Evolutionary conservation across 2,329 filamentous ascomycete species (phyloP).

Genomic region (Diatrype stigma): DNA sequence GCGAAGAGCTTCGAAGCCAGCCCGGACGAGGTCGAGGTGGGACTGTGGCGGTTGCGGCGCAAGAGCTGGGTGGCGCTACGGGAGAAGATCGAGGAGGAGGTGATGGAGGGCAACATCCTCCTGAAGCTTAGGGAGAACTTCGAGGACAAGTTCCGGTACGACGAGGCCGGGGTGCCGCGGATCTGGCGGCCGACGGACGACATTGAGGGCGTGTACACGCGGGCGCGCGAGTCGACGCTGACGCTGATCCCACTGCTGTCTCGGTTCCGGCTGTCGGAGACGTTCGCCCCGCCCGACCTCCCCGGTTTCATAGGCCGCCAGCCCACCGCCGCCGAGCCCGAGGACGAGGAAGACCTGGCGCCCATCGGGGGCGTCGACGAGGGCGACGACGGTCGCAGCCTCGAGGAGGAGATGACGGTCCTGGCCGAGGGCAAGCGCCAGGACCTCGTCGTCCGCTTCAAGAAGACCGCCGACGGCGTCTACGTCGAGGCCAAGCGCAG

Average conservation of each 20-base stretch:
- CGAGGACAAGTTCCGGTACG: conserved; percentile 98
- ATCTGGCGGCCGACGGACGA: conserved; percentile 97
- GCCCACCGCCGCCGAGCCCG: conserved; percentile 67
- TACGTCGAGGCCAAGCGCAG: conserved; percentile 97
- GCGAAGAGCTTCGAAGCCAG: conserved; percentile 93
- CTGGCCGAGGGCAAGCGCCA: conserved; percentile 85
- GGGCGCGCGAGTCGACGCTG: conserved; percentile 86
- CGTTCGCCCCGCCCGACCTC: conserved; percentile 74
- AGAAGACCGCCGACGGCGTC: conserved; percentile 96
- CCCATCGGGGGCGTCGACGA: conserved; percentile 94
- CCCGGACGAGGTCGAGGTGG: conserved; percentile 84
- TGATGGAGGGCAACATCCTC: conserved; percentile 94
- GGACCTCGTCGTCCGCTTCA: conserved; percentile 90
- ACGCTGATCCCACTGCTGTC: conserved; percentile 85
- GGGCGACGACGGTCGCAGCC: conserved; percentile 87
- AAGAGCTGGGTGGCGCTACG: conserved; percentile 93
- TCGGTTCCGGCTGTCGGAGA: conserved; percentile 73
- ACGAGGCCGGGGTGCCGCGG: conserved; percentile 86
- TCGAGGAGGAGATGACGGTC: conserved; percentile 97
- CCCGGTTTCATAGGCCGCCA: conserved; percentile 77
- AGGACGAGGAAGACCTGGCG: conserved; percentile 83
- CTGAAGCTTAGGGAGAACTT: conserved; percentile 97
- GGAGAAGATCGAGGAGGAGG: conserved; percentile 91
- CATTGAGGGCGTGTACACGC: conserved; percentile 92
- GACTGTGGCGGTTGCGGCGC: conserved; percentile 84